Conservation (phyloP, 1,284 basidiomycete genomes). For the Chondrostereum purpureum region DNA sequence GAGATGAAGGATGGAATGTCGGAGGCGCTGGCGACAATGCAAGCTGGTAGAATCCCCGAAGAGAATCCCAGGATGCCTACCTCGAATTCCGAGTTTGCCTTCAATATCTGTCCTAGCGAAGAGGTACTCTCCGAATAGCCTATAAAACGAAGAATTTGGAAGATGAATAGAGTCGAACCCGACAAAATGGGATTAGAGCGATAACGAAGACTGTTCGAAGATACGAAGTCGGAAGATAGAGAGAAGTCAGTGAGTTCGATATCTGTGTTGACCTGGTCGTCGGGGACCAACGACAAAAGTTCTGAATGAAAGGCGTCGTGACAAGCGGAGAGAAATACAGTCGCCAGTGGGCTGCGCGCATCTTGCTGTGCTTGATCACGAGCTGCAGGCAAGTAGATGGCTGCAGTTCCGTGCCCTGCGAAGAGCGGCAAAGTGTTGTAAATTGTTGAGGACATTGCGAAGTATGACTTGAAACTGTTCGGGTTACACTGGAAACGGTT, state of each 20-base stretch:
- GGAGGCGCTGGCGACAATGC: constrained; percentile 42
- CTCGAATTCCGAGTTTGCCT: constrained; percentile 23
- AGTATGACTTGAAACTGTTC: too few species aligned
- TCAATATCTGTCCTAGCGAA: constrained; percentile 30
- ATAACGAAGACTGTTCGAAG: constrained; percentile 4
- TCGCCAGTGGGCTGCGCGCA: constrained; percentile 29
- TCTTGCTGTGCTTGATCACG: constrained; percentile 34
- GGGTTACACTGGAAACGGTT: too few species aligned
- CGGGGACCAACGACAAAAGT: constrained; percentile 33
- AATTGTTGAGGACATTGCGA: too few species aligned
- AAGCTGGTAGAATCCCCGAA: constrained; percentile 54
- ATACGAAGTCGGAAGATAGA: constrained; percentile 31
- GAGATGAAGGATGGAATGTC: constrained; percentile 36
- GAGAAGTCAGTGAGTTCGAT: constrained; percentile 38
- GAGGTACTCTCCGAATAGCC: constrained; percentile 23
- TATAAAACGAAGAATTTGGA: constrained; percentile 49
- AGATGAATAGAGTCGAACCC: constrained; percentile 40
- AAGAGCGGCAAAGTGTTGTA: constrained; percentile 39
- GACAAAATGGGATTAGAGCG: constrained; percentile 43
- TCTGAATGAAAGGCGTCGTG: constrained; percentile 44
- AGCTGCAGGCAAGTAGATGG: constrained; percentile 26
- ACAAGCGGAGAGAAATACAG: constrained; percentile 42
- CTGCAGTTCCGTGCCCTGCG: constrained; percentile 46
- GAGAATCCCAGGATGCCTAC: constrained; percentile 54
- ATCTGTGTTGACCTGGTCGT: constrained; percentile 27